These are phyloP conservation scores for Ophiostoma triangulosporum DNA, from an alignment of 2,329 filamentous ascomycete species.

Conservation along the genomic window DNA sequence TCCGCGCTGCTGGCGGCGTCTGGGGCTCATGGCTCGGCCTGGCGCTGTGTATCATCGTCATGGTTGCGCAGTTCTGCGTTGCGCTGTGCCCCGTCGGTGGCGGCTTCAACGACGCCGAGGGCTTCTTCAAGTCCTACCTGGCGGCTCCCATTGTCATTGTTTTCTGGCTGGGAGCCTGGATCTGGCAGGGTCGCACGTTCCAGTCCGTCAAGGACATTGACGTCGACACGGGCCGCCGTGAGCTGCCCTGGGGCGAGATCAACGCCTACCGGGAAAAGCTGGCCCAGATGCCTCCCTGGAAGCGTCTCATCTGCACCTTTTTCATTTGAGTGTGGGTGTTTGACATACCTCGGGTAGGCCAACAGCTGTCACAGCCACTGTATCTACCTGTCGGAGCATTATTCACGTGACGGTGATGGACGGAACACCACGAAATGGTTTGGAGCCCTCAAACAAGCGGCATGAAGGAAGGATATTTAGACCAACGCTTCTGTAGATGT, in stretches of 20 bases:
- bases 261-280: constrained; percentile 9
- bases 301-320: constrained; percentile 10
- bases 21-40: constrained; percentile 53
- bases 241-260: constrained; percentile 43
- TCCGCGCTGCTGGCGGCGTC: constrained; percentile 46
- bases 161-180: constrained; percentile 42
- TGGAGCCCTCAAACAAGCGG: too few species aligned
- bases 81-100: constrained; percentile 22
- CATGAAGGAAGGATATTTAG: too few species aligned
- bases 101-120: constrained; percentile 24
- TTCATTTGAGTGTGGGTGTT: constrained; percentile 5
- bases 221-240: constrained; percentile 49
- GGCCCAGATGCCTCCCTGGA: constrained; percentile 11
- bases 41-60: constrained; percentile 39
- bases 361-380: too few species aligned
- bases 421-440: too few species aligned
- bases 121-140: constrained; percentile 42
- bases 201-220: constrained; percentile 47
- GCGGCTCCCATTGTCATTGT: constrained; percentile 38
- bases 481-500: too few species aligned
- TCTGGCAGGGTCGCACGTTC: constrained; percentile 52
- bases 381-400: too few species aligned
- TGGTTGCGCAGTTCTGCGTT: constrained; percentile 39
- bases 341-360: too few species aligned
- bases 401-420: too few species aligned